Conservation (phyloP, 495 filamentous ascomycete genomes). For the Pseudoneurospora amorphoporcata region DNA sequence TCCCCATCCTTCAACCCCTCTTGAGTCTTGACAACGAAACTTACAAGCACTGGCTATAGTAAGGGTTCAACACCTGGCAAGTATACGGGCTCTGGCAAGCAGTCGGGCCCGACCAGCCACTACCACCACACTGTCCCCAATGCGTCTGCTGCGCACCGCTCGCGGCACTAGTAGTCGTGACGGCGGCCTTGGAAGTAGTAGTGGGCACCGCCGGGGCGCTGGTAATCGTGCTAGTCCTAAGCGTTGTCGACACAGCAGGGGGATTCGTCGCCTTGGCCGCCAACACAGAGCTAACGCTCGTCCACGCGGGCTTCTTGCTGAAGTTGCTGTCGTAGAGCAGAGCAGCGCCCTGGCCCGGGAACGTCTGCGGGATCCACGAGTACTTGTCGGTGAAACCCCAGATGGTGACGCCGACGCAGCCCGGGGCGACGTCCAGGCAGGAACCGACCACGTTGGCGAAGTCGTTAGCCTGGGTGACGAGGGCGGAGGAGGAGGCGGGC, state of each 20-base stretch:
- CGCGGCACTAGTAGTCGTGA: conserved; percentile 6
- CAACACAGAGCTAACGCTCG: conserved; percentile 26
- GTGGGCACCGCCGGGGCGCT: not conserved
- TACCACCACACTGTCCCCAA: conserved; percentile 37
- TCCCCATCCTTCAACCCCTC: not conserved
- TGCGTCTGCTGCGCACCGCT: conserved; percentile 9
- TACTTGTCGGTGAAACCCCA: conserved; percentile 57
- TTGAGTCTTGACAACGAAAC: not conserved
- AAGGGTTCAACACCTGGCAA: conserved; percentile 28
- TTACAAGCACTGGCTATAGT: conserved; percentile 33
- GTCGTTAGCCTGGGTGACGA: conserved; percentile 43
- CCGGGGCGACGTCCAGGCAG: conserved; percentile 37
- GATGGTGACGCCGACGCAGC: conserved; percentile 54
- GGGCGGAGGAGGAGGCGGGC: conserved; percentile 25
- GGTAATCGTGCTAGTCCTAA: conserved; percentile 6
- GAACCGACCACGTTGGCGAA: conserved; percentile 44
- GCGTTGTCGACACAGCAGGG: conserved; percentile 11
- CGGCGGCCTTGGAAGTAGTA: not conserved
- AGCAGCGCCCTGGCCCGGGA: conserved; percentile 44
- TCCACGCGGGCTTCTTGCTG: conserved; percentile 46
- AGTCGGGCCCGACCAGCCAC: conserved; percentile 28
- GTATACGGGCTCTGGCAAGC: conserved; percentile 30
- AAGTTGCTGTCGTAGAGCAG: conserved; percentile 44
- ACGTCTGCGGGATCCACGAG: conserved; percentile 39
- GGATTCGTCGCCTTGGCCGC: conserved; percentile 16